These are phyloP conservation scores for Wickerhamomyces ciferrii DNA, from an alignment of 805 yeast species.

Conservation along the genomic window DNA sequence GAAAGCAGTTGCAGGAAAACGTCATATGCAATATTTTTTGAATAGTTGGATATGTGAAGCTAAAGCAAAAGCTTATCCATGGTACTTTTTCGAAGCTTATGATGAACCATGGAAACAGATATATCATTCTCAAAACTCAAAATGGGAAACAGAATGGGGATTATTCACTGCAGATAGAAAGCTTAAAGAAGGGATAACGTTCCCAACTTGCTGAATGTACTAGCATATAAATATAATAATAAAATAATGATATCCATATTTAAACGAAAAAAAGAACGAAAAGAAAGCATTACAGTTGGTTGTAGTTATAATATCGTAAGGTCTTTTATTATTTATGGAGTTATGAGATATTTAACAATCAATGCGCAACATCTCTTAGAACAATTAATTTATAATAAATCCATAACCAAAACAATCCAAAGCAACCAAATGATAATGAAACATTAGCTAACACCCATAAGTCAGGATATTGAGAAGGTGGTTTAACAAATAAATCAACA, in stretches of 20 bases:
- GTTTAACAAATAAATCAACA: conserved; percentile 41
- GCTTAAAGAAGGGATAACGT: conserved; percentile 34
- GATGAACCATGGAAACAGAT: conserved; percentile 68
- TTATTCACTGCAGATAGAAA: conserved; percentile 44
- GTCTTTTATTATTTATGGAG: neutral
- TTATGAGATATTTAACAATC: neutral
- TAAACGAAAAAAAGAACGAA: no score
- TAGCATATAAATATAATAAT: conserved; percentile 23
- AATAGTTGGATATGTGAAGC: conserved; percentile 47
- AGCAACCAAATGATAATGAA: conserved; percentile 69
- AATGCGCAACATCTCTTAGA: neutral
- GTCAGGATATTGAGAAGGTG: conserved; percentile 72
- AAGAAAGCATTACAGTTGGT: no score
- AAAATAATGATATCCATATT: neutral
- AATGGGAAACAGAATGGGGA: conserved; percentile 76
- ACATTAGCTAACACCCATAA: conserved; percentile 79
- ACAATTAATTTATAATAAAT: conserved; percentile 44
- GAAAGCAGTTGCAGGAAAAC: conserved; percentile 40
- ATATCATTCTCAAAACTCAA: conserved; percentile 39
- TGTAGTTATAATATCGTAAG: neutral
- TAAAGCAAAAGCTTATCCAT: conserved; percentile 31
- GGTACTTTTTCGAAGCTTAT: conserved; percentile 66
- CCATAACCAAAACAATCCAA: conserved; percentile 80
- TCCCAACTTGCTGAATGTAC: conserved; percentile 34
- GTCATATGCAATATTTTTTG: conserved; percentile 42